Base-by-base conservation (phyloP, 441 rosid species). In the Omphalea diandra region DNA sequence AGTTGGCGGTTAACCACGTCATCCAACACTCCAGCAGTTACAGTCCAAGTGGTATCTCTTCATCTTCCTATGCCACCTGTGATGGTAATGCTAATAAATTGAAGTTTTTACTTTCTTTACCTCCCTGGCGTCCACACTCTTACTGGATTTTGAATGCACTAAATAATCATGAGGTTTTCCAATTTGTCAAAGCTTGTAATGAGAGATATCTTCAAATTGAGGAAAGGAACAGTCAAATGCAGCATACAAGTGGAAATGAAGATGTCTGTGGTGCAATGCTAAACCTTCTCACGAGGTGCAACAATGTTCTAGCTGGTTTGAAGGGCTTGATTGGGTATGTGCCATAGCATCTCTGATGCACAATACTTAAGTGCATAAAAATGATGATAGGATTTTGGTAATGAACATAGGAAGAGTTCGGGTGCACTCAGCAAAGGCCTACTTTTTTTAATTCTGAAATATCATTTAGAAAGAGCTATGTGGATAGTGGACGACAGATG, bases 291-390 rank as follows among this genome's bases (percentile, higher is more conserved):
- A 6, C 27, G 12, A 63, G 67, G 52, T 63, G 67, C 36, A 18
- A 10, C 63, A 33, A 33, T 17, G 77, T 78, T 20, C 76, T 80
- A 8, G 47, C 58, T 18, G 49, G 60, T 26, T 55, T 80, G 75
- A 63, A 76, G 52, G n/a, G 62, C 58, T 63, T 40, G 61, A 53
- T 74, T 27, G 84, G 79, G 18, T 68, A 78, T 27, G 72, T 73
- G n/a, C 82, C 82, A 24, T 58, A 56, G 77, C 69, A 15, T 44
- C 49, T 44, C 49, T 44, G 49, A 44, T 44, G 49, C 14, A 44
- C 20, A 46, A 20, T 2, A 4, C 4, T 2, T 2, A 47, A 43
- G 27, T 33, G 20, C 33, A 27, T 14, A 54, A 27, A 26, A 26
- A 14, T 26, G 2, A 3, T 4, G 11, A 2, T 27, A 54, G 44